These are phyloP conservation scores for Lodderomyces jiufengensis DNA, from an alignment of 1,139 yeast genomes.

Conservation along the genomic window DNA sequence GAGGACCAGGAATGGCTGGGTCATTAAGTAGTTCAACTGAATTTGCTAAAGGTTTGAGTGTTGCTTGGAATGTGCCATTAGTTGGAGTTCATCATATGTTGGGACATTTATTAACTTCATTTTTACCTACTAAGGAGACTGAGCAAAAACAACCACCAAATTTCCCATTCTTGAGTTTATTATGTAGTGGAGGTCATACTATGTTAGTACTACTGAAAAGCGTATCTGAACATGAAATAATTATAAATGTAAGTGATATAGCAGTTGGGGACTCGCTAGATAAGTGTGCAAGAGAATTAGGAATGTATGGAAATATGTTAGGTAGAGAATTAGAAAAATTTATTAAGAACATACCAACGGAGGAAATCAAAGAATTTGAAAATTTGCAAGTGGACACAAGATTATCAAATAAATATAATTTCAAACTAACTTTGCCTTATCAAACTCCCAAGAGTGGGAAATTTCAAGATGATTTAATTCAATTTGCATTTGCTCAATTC, in stretches of 20 bases:
- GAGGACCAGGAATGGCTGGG: conserved; percentile 98
- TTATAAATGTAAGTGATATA: conserved; percentile 77
- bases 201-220: conserved; percentile 70
- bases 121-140: conserved; percentile 34
- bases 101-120: conserved; percentile 78
- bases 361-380: conserved; percentile 19
- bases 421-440: conserved; percentile 31
- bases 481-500: conserved; percentile 80
- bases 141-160: conserved; percentile 38
- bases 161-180: conserved; percentile 76
- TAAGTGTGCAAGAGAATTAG: conserved; percentile 85
- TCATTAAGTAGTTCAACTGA: conserved; percentile 80
- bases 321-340: conserved; percentile 77
- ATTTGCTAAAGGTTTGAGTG: conserved; percentile 77
- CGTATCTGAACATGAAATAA: conserved; percentile 61
- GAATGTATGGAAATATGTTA: conserved; percentile 75
- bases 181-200: conserved; percentile 95
- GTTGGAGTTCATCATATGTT: conserved; percentile 96
- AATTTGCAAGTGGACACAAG: conserved; percentile 20
- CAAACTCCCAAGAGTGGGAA: conserved; percentile 28
- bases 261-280: conserved; percentile 95
- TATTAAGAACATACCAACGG: conserved; percentile 32
- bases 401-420: conserved; percentile 25
- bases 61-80: conserved; percentile 74
- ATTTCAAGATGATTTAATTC: conserved; percentile 25